Conservation (phyloP, 345 rosid species). For the Leavenworthia alabamica region DNA sequence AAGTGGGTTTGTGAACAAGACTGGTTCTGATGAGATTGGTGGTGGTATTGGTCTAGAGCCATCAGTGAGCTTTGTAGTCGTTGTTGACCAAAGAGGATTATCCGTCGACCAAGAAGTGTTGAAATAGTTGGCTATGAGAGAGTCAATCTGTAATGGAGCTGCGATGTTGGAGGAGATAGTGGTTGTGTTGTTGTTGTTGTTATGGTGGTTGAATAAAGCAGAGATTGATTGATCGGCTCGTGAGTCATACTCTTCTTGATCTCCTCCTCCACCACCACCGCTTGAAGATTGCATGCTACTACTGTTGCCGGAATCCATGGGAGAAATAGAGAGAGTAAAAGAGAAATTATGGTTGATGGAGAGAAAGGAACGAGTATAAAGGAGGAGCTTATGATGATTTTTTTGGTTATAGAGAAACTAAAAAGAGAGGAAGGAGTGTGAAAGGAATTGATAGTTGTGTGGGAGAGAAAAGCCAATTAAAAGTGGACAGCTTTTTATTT, state of each 20-base stretch:
- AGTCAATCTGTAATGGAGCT: slow-evolving; percentile 21
- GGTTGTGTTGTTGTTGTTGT: slow-evolving; percentile 17
- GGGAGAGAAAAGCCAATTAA: slow-evolving; percentile 25
- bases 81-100: slow-evolving; percentile 43
- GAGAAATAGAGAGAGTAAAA: neutral
- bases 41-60: slow-evolving; percentile 35
- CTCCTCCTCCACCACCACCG: slow-evolving; percentile 28
- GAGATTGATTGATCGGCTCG: slow-evolving; percentile 34
- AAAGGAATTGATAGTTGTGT: slow-evolving; percentile 33
- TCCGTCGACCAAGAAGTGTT: slow-evolving; percentile 42
- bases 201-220: slow-evolving; percentile 21
- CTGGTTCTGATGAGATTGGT: slow-evolving; percentile 36
- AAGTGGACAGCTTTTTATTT: slow-evolving; percentile 15
- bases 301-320: slow-evolving; percentile 34
- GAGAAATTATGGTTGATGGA: neutral
- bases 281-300: slow-evolving; percentile 38
- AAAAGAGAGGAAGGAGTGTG: slow-evolving; percentile 23
- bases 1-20: slow-evolving; percentile 28
- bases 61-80: slow-evolving; percentile 13
- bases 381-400: slow-evolving; percentile 13
- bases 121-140: slow-evolving; percentile 52
- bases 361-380: neutral
- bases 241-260: slow-evolving; percentile 36
- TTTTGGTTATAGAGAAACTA: slow-evolving; percentile 12
- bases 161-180: slow-evolving; percentile 17